Base-by-base conservation (phyloP, 495 filamentous ascomycete genomes). In the Daldinia loculata region DNA sequence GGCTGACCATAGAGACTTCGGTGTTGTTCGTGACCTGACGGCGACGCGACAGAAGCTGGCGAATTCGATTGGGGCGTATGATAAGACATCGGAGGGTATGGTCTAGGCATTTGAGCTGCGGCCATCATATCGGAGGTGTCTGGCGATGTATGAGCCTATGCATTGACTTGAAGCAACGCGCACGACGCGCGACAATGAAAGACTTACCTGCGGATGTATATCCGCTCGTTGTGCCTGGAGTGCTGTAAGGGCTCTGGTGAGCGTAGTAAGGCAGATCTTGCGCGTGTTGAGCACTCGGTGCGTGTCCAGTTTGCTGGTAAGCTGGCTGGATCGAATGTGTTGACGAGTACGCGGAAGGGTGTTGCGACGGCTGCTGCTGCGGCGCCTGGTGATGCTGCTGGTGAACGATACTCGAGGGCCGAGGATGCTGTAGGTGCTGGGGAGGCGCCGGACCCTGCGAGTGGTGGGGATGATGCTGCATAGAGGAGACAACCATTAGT, bases 1-100 rank as follows among this genome's bases (percentile, higher is more conserved):
- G 93, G 92, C 69, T 93, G 92, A 15, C 87, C 89, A 78, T 97
- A 98, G 69, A 98, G 84, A 69, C 85, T 88, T 68, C 95, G 86
- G 82, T 95, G 92, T 68, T 93, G 94, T 71, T 99, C 95, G 74
- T 97, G 93, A 24, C 87, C 86, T 53, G 95, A 93, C 5, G 92
- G 90, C 17, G 95, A 98, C 61, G 94, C 91, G 67, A 98, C 94
- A 63, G 95, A 97, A n/a, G 93, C 92, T 38, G 95, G 95, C 24
- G 95, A 97, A 79, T 93, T 96, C 27, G 94, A 97, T 82, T 97
- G 93, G 15, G 95, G 94, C 3, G 95, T 97, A 76, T 97, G 93
- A 75, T 99, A 97, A 6, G 81, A 82, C 67, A 97, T 97, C 29
- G 94, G 93, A 26, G 94, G 95, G 69, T 94, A 98, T 61, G 89